Evolutionary conservation across 164 flowering plant species (phyloP), one percentile per base, ranked within the genome.

Genomic region (Santalum album): DNA sequence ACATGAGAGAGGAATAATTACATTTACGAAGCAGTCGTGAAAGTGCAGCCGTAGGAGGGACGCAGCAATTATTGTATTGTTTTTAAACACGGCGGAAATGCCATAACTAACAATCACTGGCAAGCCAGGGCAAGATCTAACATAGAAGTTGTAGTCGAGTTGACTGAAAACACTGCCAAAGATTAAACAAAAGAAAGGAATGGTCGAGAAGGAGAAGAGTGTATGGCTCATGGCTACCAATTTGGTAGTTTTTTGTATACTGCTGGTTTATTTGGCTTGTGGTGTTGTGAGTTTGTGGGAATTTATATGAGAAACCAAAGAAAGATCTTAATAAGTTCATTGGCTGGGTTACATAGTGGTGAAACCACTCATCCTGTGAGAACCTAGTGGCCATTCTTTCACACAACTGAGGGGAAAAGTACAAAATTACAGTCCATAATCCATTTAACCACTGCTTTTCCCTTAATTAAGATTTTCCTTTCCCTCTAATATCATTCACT

Each of bases 11-110:
- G 40, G 29, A 51, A 56, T 29, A 26, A 7, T 40, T 65, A 75
- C 83, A 36, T 49, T 51, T 40, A 80, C 82, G 22, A 78, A 78
- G 54, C 86, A 78, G 44, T 80, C 82, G 49, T 77, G 85, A 64
- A 78, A 77, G 56, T 56, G 59, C 27, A 77, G 56, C 36, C 78
- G 77, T 12, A 76, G 51, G n/a, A 78, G 58, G 16, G 77, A 78
- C 17, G 78, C 75, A 15, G 80, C 79, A 64, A 73, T 73, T 32
- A 82, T 65, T 19, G 26, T 53, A 21, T 78, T 80, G 10, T 60
- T 57, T 23, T 55, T 45, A 20, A 80, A 52, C 3, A 78, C 77
- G 1, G 60, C 56, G 1, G 48, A 54, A 9, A 80, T 76, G 0
- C 17, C 59, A 23, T 62, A 34, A 27, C 56, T 60, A 0, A 80